phyloP scores from a whole-genome alignment of 1,284 basidiomycete genomes.

The Cutaneotrichosporon sp. region DNA sequence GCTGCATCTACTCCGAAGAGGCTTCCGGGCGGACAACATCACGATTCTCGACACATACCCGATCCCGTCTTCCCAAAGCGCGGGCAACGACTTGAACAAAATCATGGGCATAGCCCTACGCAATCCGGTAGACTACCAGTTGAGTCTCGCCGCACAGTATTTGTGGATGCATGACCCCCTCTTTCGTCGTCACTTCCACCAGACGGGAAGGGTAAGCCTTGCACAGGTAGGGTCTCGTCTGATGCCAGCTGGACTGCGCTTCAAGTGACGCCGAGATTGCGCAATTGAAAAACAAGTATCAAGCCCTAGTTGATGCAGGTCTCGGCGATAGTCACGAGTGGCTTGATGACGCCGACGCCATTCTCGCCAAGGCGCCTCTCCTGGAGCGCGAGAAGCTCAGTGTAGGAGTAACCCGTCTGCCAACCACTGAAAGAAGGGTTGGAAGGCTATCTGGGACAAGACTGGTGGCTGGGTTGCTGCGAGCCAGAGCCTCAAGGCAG shows the following conservation, averaged over 20 bases:
- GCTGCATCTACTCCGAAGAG: constrained; percentile 35
- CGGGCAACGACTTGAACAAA: constrained; percentile 46
- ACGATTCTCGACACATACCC: constrained; percentile 36
- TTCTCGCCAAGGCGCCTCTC: constrained; percentile 22
- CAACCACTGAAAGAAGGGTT: constrained; percentile 18
- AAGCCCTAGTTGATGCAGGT: constrained; percentile 7
- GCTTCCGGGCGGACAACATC: constrained; percentile 35
- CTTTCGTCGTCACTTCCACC: constrained; percentile 36
- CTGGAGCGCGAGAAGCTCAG: constrained; percentile 20
- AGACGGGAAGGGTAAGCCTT: constrained; percentile 32
- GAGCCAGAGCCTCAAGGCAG: constrained; percentile 36
- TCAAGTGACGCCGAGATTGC: not conserved
- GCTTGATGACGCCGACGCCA: constrained; percentile 31
- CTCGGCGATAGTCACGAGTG: constrained; percentile 21
- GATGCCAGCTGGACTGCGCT: not conserved
- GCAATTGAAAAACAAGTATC: constrained; percentile 16
- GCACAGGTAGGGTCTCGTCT: constrained; percentile 8
- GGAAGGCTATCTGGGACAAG: constrained; percentile 30
- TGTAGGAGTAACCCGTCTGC: constrained; percentile 7
- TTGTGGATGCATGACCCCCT: constrained; percentile 38
- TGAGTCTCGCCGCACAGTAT: constrained; percentile 26
- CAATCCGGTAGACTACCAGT: constrained; percentile 8
- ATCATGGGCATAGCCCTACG: constrained; percentile 22
- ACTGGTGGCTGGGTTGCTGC: constrained; percentile 45
- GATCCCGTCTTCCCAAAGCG: constrained; percentile 36